phyloP scores from a whole-genome alignment of 1,284 basidiomycete genomes.

The Malassezia restricta region DNA sequence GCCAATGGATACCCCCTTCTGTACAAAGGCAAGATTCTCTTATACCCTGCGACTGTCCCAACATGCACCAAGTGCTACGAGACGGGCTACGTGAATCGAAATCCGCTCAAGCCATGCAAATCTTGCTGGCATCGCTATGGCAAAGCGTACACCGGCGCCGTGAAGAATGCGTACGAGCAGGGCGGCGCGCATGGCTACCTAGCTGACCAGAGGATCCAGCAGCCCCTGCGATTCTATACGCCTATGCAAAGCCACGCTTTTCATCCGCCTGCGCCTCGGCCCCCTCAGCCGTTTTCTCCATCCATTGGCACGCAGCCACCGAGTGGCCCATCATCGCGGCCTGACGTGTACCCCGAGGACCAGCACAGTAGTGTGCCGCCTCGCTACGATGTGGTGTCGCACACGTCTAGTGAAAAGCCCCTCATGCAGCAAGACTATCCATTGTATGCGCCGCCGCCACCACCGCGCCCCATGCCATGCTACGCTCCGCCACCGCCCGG shows the following conservation, averaged over 20 bases:
- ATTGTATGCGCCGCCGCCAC: not conserved
- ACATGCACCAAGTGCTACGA: slow-evolving; percentile 13
- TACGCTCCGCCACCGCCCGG: not conserved
- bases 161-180: slow-evolving; percentile 9
- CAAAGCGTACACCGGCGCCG: not conserved
- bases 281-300: not conserved
- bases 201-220: not conserved
- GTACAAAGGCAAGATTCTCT: slow-evolving; percentile 9
- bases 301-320: not conserved
- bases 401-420: not conserved
- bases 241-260: not conserved
- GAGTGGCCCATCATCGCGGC: not conserved
- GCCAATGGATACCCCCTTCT: slow-evolving; percentile 9
- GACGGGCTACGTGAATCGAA: slow-evolving; percentile 12
- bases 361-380: slow-evolving; percentile 9
- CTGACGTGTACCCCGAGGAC: slow-evolving; percentile 4
- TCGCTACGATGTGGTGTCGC: not conserved
- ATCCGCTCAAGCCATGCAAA: slow-evolving; percentile 5
- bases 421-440: slow-evolving; percentile 11
- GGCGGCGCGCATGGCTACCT: not conserved
- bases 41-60: slow-evolving; percentile 7
- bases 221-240: not conserved
- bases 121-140: slow-evolving; percentile 17
- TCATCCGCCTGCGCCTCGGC: not conserved
- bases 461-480: not conserved